Evolutionary conservation across 1,139 yeast genomes (phyloP).

Genomic region (Debaryomyces nepalensis): DNA sequence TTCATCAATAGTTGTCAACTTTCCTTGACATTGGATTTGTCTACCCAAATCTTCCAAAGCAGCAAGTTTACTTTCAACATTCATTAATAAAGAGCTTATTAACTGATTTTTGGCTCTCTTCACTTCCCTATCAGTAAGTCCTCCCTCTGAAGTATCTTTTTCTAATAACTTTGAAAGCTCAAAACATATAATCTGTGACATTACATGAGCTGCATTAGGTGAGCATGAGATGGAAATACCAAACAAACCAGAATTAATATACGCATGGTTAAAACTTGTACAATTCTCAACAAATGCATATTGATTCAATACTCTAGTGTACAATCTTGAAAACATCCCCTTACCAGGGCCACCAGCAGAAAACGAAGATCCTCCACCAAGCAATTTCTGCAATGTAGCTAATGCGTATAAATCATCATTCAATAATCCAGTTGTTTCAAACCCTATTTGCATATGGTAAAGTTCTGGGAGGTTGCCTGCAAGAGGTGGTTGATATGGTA

Average conservation of each 20-base stretch:
- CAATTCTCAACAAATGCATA: constrained; percentile 92
- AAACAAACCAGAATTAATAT: constrained; percentile 87
- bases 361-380: constrained; percentile 98
- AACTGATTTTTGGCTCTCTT: constrained; percentile 90
- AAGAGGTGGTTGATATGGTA: constrained; percentile 74
- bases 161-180: constrained; percentile 72
- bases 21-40: constrained; percentile 85
- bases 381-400: constrained; percentile 85
- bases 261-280: constrained; percentile 85
- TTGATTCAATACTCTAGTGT: constrained; percentile 88
- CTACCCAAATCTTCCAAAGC: constrained; percentile 94
- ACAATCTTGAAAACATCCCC: constrained; percentile 95
- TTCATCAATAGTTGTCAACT: constrained; percentile 75
- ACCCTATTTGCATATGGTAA: constrained; percentile 85
- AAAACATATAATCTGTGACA: constrained; percentile 78
- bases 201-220: constrained; percentile 83
- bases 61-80: constrained; percentile 87
- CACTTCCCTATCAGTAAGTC: constrained; percentile 73
- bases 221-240: constrained; percentile 86
- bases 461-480: constrained; percentile 77
- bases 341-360: constrained; percentile 99
- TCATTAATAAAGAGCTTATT: constrained; percentile 88
- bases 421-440: constrained; percentile 83
- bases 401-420: constrained; percentile 89
- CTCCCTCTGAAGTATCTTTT: constrained; percentile 57